These are phyloP conservation scores for Cutaneotrichosporon cavernicola DNA, from an alignment of 1,284 basidiomycete genomes.

Conservation along the genomic window DNA sequence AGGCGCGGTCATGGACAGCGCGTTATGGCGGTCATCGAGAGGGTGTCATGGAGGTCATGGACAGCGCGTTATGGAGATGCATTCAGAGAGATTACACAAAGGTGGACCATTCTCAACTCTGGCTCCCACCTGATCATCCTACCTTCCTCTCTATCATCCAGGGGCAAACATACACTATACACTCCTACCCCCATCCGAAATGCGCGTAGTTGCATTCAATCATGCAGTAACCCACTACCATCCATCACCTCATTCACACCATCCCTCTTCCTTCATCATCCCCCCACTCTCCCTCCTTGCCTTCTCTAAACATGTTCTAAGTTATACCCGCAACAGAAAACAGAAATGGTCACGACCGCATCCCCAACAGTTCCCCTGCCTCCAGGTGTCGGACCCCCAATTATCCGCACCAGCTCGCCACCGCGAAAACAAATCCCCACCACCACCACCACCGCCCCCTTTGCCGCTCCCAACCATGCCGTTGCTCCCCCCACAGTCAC, in stretches of 20 bases:
- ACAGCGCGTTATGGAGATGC: no score
- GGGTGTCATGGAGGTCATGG: no score
- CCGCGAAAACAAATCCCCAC: constrained; percentile 4
- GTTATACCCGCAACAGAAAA: neutral
- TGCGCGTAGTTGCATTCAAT: neutral
- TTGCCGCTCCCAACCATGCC: neutral
- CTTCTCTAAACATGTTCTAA: neutral
- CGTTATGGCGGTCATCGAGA: no score
- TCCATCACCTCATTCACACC: neutral
- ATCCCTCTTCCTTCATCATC: neutral
- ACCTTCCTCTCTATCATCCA: no score
- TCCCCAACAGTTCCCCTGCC: neutral
- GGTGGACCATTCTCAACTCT: no score
- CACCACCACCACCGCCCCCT: neutral
- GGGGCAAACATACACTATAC: no score
- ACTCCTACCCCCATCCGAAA: no score
- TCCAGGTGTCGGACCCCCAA: neutral
- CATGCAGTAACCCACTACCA: neutral
- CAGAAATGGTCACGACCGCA: neutral
- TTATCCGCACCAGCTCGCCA: neutral
- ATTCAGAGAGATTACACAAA: no score
- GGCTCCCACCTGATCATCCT: no score
- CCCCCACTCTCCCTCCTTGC: neutral
- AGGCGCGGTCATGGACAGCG: no score
- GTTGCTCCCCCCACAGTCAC: neutral